Percentiles rank a stretch among this genome's conserved stretches.
Evolutionary conservation across 2,329 filamentous ascomycete genomes (phyloP).

Genomic region (Amylocarpus encephaloides): DNA sequence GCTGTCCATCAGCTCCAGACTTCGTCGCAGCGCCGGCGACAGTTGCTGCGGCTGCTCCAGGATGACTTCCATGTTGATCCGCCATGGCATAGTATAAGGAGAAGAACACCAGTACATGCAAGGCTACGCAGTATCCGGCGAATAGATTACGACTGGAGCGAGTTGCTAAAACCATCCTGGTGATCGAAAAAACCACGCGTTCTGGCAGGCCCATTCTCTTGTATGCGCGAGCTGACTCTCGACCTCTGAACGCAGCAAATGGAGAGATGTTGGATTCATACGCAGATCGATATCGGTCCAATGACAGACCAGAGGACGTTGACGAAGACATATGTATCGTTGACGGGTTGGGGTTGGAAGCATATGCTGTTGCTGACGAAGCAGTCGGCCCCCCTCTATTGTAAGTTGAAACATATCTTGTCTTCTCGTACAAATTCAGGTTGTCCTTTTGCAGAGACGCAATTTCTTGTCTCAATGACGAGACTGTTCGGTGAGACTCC

Average conservation of each 20-base stretch:
- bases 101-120: conserved; percentile 83
- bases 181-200: conserved; percentile 82
- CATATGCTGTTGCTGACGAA: conserved; percentile 60
- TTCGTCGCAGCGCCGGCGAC: conserved; percentile 35
- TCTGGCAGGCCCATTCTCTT: conserved; percentile 91
- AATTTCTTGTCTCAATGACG: conserved; percentile 82
- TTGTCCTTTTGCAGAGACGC: conserved; percentile 94
- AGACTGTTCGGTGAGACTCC: conserved; percentile 73
- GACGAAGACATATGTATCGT: conserved; percentile 57
- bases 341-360: conserved; percentile 68
- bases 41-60: conserved; percentile 38
- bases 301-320: conserved; percentile 56
- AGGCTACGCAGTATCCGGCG: conserved; percentile 79
- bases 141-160: conserved; percentile 89
- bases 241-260: conserved; percentile 91
- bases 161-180: conserved; percentile 83
- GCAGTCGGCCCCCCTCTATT: conserved; percentile 60
- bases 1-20: conserved; percentile 31
- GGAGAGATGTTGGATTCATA: conserved; percentile 96
- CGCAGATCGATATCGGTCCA: conserved; percentile 82
- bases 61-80: conserved; percentile 38
- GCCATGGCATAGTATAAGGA: conserved; percentile 56
- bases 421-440: conserved; percentile 93
- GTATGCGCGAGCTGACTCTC: conserved; percentile 84
- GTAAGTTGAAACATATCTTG: conserved; percentile 90